These are phyloP conservation scores for Ananas comosus DNA, from an alignment of 176 grass and related monocot genomes.

Conservation along the genomic window DNA sequence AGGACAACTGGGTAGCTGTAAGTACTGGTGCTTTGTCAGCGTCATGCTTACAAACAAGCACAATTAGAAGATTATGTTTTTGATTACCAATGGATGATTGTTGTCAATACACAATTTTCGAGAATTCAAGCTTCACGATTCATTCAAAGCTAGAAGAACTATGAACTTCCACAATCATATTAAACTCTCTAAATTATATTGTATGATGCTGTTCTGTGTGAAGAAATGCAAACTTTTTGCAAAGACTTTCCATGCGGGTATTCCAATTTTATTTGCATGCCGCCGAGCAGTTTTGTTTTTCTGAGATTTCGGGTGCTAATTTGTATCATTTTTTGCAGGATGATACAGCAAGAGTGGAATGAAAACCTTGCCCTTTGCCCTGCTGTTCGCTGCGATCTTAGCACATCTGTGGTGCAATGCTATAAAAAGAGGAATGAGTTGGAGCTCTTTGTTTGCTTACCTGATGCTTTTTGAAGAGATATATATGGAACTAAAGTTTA, in stretches of 20 bases:
- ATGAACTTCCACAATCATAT: no score
- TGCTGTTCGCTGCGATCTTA: background rate
- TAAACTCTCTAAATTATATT: no score
- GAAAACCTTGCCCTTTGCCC: background rate
- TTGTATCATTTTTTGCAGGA: background rate
- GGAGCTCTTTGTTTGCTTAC: background rate
- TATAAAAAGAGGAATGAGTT: background rate
- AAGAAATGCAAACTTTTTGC: background rate
- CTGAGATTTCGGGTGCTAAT: background rate
- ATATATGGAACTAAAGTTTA: background rate
- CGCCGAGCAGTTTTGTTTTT: background rate
- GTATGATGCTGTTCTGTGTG: background rate
- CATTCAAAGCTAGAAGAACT: no score
- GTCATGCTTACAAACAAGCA: no score
- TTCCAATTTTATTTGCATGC: background rate
- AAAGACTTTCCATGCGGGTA: background rate
- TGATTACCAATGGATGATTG: no score
- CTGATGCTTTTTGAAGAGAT: background rate
- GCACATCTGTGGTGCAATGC: background rate
- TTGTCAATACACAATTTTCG: no score
- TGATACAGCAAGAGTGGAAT: background rate
- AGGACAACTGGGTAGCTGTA: no score
- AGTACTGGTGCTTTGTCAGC: no score
- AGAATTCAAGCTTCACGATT: no score
- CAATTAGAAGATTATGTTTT: no score